Conservation (phyloP, 768 basidiomycete species). For the Gelatoporia subvermispora region DNA sequence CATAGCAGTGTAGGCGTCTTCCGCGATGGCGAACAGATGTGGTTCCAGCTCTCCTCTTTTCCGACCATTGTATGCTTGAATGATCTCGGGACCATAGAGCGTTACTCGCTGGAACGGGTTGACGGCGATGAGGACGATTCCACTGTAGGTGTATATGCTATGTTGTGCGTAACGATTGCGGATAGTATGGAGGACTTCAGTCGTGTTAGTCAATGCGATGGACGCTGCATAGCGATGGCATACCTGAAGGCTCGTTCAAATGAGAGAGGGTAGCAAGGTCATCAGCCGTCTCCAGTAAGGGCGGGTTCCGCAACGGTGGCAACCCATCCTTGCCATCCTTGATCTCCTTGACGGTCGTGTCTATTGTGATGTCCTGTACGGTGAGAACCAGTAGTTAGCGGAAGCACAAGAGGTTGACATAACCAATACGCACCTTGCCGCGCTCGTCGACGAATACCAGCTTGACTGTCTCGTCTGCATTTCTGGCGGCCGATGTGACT, state of each 20-base stretch:
- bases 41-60: slow-evolving; percentile 94
- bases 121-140: slow-evolving; percentile 97
- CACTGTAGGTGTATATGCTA: slow-evolving; percentile 98
- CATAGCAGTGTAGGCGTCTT: slow-evolving; percentile 99
- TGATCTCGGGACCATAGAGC: slow-evolving; percentile 94
- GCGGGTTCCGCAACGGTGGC: slow-evolving; percentile 94
- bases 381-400: neutral
- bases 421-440: slow-evolving; percentile 62
- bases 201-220: neutral
- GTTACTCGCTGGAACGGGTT: slow-evolving; percentile 98
- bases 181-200: slow-evolving; percentile 89
- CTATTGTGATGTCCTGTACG: slow-evolving; percentile 68
- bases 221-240: slow-evolving; percentile 13
- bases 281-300: slow-evolving; percentile 92
- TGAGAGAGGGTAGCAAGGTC: slow-evolving; percentile 97
- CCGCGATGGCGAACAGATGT: slow-evolving; percentile 97
- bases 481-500: slow-evolving; percentile 61
- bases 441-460: slow-evolving; percentile 87
- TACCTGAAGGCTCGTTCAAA: slow-evolving; percentile 96
- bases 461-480: slow-evolving; percentile 69
- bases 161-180: slow-evolving; percentile 95
- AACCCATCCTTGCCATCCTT: slow-evolving; percentile 74
- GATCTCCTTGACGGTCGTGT: slow-evolving; percentile 76
- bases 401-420: slow-evolving; percentile 3
- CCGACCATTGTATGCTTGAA: slow-evolving; percentile 92